Conservation (phyloP, 73 alveolate species). For the Urostyla sp. region DNA sequence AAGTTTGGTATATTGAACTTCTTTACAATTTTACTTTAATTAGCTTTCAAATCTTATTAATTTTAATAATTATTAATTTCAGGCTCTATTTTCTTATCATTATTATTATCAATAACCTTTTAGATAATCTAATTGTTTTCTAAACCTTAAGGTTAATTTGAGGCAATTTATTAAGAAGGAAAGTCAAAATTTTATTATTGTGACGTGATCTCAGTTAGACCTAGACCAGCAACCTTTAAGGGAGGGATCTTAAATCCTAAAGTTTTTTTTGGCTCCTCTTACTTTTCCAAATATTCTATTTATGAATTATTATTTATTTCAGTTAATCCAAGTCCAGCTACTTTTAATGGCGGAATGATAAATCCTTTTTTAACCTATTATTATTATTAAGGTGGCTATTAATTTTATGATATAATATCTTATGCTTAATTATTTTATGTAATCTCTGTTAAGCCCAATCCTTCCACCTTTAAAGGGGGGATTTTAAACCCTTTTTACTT, state of each 20-base stretch:
- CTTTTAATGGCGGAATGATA: neutral
- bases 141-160: no score
- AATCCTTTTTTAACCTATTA: neutral
- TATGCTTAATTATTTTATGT: slow-evolving; percentile 9
- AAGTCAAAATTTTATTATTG: slow-evolving; percentile 31
- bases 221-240: slow-evolving; percentile 50
- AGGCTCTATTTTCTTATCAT: no score
- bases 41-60: no score
- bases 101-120: no score
- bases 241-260: slow-evolving; percentile 42
- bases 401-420: neutral
- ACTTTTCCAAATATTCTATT: neutral
- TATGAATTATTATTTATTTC: no score
- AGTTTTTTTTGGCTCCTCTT: slow-evolving; percentile 9
- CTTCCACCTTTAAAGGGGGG: slow-evolving; percentile 48
- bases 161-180: no score
- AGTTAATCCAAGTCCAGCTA: neutral
- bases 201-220: slow-evolving; percentile 34
- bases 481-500: slow-evolving; percentile 59
- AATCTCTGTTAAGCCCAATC: slow-evolving; percentile 32
- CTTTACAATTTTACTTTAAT: no score
- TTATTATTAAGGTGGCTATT: neutral
- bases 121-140: no score
- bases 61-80: no score
- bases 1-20: slow-evolving; percentile 14